Evolutionary conservation across 257 asterid genomes (phyloP).

Genomic region (Haberlea rhodopensis): DNA sequence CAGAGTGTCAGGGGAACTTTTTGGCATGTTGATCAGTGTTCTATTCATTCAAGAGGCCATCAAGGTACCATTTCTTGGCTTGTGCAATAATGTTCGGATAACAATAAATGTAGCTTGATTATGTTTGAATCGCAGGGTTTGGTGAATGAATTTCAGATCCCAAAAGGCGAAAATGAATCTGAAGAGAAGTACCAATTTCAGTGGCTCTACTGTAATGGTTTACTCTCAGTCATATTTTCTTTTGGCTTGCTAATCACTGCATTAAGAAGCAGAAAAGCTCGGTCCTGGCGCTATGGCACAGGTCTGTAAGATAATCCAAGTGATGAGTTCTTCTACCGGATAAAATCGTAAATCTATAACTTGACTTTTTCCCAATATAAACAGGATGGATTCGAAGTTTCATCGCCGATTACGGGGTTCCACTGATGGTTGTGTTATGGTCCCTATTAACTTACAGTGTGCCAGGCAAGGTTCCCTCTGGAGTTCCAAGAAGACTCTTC

Average conservation of each 20-base stretch:
- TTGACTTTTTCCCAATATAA: slow-evolving; percentile 4
- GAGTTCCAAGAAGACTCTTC: slow-evolving; percentile 82
- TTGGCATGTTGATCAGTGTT: slow-evolving; percentile 86
- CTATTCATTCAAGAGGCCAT: slow-evolving; percentile 89
- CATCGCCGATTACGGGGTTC: slow-evolving; percentile 93
- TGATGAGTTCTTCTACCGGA: neutral
- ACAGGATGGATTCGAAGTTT: slow-evolving; percentile 74
- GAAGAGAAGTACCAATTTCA: slow-evolving; percentile 37
- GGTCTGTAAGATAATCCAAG: slow-evolving; percentile 16
- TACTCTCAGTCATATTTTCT: slow-evolving; percentile 47
- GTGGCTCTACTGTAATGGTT: slow-evolving; percentile 53
- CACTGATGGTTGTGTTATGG: slow-evolving; percentile 79
- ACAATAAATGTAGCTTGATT: neutral
- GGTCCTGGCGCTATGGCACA: slow-evolving; percentile 57
- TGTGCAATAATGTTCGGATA: neutral
- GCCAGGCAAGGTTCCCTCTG: slow-evolving; percentile 61
- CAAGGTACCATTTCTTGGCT: slow-evolving; percentile 43
- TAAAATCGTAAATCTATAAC: neutral
- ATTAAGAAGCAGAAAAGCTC: slow-evolving; percentile 44
- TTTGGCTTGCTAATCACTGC: slow-evolving; percentile 44
- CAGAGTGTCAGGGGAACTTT: slow-evolving; percentile 86
- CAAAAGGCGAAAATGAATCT: slow-evolving; percentile 35
- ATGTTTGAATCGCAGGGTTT: slow-evolving; percentile 34
- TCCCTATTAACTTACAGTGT: slow-evolving; percentile 62
- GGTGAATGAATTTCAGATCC: slow-evolving; percentile 45